These are phyloP conservation scores for Talaromyces piceae DNA, from an alignment of 2,329 filamentous ascomycete genomes.

Conservation along the genomic window DNA sequence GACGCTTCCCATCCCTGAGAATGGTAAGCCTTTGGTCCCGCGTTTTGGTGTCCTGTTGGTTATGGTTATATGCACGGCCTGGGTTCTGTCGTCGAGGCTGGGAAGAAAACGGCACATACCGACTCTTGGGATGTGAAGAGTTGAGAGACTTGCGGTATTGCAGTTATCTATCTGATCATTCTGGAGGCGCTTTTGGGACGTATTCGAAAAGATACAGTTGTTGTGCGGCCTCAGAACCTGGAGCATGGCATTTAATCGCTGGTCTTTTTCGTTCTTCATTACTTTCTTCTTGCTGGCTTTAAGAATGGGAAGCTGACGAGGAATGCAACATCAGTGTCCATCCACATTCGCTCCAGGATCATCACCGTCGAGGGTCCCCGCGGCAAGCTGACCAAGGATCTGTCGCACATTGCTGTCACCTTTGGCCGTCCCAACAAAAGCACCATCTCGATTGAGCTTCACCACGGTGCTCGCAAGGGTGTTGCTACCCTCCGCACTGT, in stretches of 20 bases:
- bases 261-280: not conserved
- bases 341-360: conserved; percentile 92
- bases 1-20: conserved; percentile 89
- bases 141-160: not conserved
- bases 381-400: conserved; percentile 95
- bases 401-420: conserved; percentile 92
- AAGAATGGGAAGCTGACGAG: conserved; percentile 17
- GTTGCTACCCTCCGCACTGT: conserved; percentile 97
- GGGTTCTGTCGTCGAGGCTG: not conserved
- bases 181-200: not conserved
- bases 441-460: conserved; percentile 92
- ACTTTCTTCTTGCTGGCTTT: too few relatives aligned
- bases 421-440: conserved; percentile 83
- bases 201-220: not conserved
- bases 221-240: not conserved
- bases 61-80: not conserved
- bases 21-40: conserved; percentile 61
- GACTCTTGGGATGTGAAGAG: not conserved
- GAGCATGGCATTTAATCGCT: not conserved
- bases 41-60: too few relatives aligned
- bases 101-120: not conserved
- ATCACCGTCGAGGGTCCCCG: conserved; percentile 96
- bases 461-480: conserved; percentile 97
- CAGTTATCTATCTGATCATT: not conserved
- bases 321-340: conserved; percentile 67